Base-by-base conservation (phyloP, 2,329 filamentous ascomycete species). In the Trichoderma brevicompactum region DNA sequence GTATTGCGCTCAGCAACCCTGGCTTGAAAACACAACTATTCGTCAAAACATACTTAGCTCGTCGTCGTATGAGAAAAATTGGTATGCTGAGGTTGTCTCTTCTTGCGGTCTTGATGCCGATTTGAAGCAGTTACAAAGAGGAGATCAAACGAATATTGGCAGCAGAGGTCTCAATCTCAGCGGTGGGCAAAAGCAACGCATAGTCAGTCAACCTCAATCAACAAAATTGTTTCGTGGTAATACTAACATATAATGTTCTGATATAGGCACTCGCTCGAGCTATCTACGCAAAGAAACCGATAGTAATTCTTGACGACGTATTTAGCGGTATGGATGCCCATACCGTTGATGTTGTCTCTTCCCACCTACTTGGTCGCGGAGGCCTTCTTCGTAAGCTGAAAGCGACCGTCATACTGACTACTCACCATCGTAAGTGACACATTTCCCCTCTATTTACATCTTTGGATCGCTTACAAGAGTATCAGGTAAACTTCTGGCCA, bases 301-400 rank as follows among this genome's bases (percentile, higher is more conserved):
- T 83, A 0, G 17, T 82, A 1, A 38, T 85, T 3, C 69, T 85
- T 0, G 82, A 85, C 64, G 81, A 85, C 59, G 71, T 77, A 0
- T 78, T 84, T 41, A 80, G 80, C 54, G 79, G 77, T 0, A 73
- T 84, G 2, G 82, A 83, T 65, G 74, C 75, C 1, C 72, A 76
- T 4, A 86, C 83, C 0, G 74, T 79, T 10, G 69, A 76, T 7
- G 68, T 73, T 2, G 74, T 85, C 4, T 80, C 84, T 43, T 70
- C 77, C 9, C 74, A 75, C 3, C 71, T 85, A 0, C 70, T 85
- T 4, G 77, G 79, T 0, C 44, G 68, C 0, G 65, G 72, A 3
- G 83, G 84, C 0, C 64, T 85, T 1, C 69, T 84, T 1, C 76
- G 76, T 12, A 71, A 69, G 13, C 69, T 73, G 17, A 72, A 74